phyloP scores from a whole-genome alignment of 257 asterid species.

The Plectranthus barbatus region DNA sequence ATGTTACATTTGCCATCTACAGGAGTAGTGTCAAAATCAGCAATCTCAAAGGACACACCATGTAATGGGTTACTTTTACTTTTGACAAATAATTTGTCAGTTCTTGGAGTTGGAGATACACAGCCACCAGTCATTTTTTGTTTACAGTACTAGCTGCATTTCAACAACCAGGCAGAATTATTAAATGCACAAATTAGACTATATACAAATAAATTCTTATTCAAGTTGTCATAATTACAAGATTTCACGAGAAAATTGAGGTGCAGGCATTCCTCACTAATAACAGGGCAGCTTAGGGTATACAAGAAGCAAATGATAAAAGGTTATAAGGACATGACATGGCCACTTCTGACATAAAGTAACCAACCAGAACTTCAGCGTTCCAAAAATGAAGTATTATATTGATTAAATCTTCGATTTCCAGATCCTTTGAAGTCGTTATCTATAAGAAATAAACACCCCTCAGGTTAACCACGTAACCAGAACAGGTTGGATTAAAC shows the following conservation, averaged over 20 bases:
- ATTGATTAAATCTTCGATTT: neutral
- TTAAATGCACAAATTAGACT: neutral
- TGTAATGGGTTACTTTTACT: constrained; percentile 27
- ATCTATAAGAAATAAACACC: neutral
- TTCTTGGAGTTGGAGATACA: constrained; percentile 32
- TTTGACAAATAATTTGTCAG: constrained; percentile 40
- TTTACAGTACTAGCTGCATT: constrained; percentile 17
- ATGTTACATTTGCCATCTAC: constrained; percentile 26
- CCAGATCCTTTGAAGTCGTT: neutral
- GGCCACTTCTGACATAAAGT: neutral
- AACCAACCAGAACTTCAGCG: neutral
- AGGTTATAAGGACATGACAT: neutral
- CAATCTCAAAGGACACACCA: constrained; percentile 36
- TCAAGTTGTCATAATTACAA: neutral
- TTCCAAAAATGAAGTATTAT: neutral
- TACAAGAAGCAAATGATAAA: neutral
- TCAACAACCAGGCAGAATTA: neutral
- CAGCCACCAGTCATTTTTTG: constrained; percentile 33
- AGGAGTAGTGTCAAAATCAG: constrained; percentile 23
- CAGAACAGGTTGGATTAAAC: neutral
- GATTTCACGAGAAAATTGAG: neutral
- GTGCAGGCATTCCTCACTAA: neutral
- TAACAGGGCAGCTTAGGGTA: neutral
- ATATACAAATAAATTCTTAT: neutral
- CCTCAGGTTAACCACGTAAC: neutral